Evolutionary conservation across 1,284 basidiomycete species (phyloP).

Genomic region (Phellinidium pouzarii): DNA sequence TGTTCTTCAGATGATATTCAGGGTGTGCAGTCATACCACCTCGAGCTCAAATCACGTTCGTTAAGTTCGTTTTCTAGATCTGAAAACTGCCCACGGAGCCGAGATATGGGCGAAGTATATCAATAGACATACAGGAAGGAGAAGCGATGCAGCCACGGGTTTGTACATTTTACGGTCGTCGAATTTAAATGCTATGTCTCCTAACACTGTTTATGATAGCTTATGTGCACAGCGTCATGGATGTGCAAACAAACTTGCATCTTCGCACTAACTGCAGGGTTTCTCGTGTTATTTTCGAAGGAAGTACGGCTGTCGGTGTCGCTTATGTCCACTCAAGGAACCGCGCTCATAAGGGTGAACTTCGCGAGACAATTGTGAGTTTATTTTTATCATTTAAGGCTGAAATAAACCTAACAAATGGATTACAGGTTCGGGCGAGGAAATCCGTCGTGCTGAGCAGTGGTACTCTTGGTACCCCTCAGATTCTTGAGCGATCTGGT

Average conservation of each 20-base stretch:
- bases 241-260: slow-evolving; percentile 56
- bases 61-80: slow-evolving; percentile 33
- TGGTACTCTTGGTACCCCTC: slow-evolving; percentile 63
- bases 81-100: slow-evolving; percentile 53
- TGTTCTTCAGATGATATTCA: slow-evolving; percentile 52
- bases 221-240: slow-evolving; percentile 69
- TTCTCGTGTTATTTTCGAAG: slow-evolving; percentile 66
- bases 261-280: slow-evolving; percentile 58
- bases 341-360: slow-evolving; percentile 43
- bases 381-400: no score
- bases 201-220: slow-evolving; percentile 28
- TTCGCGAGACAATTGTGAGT: slow-evolving; percentile 52
- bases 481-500: slow-evolving; percentile 65
- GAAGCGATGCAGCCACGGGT: slow-evolving; percentile 67
- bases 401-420: slow-evolving; percentile 1
- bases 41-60: not conserved
- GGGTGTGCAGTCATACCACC: slow-evolving; percentile 27
- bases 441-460: slow-evolving; percentile 60
- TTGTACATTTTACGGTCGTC: slow-evolving; percentile 12
- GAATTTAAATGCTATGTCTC: slow-evolving; percentile 1
- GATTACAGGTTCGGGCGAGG: slow-evolving; percentile 40
- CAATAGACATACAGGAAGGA: slow-evolving; percentile 64
- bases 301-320: slow-evolving; percentile 63
- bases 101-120: slow-evolving; percentile 76
- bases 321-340: slow-evolving; percentile 61